phyloP scores from a whole-genome alignment of 352 stramenopile species.

The Thalassiosira hispida region DNA sequence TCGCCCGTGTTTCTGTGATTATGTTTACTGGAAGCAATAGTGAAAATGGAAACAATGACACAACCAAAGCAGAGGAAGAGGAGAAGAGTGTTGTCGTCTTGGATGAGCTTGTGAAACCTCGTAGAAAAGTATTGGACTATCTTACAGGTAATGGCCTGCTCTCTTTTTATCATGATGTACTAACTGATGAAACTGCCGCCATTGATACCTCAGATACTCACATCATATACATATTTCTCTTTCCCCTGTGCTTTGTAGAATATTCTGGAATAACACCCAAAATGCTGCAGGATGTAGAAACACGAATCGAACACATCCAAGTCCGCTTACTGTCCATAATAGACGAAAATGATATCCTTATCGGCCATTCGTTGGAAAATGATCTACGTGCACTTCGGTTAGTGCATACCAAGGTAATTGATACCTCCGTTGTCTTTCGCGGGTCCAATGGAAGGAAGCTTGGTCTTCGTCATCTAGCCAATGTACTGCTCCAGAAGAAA shows the following conservation, averaged over 20 bases:
- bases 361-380: conserved; percentile 84
- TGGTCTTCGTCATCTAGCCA: conserved; percentile 68
- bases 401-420: conserved; percentile 68
- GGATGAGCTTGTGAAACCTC: conserved; percentile 76
- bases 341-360: conserved; percentile 70
- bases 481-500: conserved; percentile 65
- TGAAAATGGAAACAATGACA: conserved; percentile 13
- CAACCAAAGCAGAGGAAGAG: conserved; percentile 25
- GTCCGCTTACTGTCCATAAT: conserved; percentile 55
- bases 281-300: conserved; percentile 62
- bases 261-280: conserved; percentile 76
- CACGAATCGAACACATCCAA: conserved; percentile 67
- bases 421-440: conserved; percentile 78
- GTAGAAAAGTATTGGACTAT: conserved; percentile 72
- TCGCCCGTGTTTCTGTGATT: conserved; percentile 78
- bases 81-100: conserved; percentile 58
- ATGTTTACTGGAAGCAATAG: conserved; percentile 22
- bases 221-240: not conserved
- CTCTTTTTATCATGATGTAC: not conserved
- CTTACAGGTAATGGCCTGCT: conserved; percentile 53
- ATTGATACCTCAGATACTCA: conserved; percentile 1
- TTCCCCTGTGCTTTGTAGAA: conserved; percentile 24
- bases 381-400: conserved; percentile 71
- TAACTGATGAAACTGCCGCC: not conserved
- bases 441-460: conserved; percentile 69